Conservation (phyloP, 2,329 filamentous ascomycete species). For the Penicillium expansum region DNA sequence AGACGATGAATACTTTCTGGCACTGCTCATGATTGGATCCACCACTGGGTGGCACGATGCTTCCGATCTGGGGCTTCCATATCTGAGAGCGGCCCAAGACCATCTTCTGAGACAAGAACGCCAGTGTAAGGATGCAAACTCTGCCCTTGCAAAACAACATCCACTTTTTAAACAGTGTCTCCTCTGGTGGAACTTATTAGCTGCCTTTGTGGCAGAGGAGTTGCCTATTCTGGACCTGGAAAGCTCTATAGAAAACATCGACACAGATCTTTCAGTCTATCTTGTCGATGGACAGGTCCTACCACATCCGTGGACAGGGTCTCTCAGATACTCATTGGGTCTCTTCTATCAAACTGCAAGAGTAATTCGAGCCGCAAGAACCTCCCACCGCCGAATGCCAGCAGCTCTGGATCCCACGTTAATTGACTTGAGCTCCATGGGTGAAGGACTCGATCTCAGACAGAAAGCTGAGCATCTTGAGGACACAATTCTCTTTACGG, state of each 20-base stretch:
- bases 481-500: slow-evolving; percentile 20
- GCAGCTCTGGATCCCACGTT: slow-evolving; percentile 10
- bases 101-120: slow-evolving; percentile 18
- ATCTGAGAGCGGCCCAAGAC: slow-evolving; percentile 23
- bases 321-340: slow-evolving; percentile 18
- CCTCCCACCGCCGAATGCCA: slow-evolving; percentile 13
- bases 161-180: slow-evolving; percentile 24
- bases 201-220: slow-evolving; percentile 23
- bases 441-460: slow-evolving; percentile 20
- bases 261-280: slow-evolving; percentile 20
- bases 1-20: slow-evolving; percentile 24
- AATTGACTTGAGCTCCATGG: slow-evolving; percentile 19
- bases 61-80: slow-evolving; percentile 19
- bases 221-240: slow-evolving; percentile 19
- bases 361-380: slow-evolving; percentile 17
- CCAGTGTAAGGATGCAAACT: slow-evolving; percentile 16
- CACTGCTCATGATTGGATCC: slow-evolving; percentile 23
- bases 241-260: slow-evolving; percentile 12
- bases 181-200: slow-evolving; percentile 24
- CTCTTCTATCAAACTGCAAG: slow-evolving; percentile 21
- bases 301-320: slow-evolving; percentile 24
- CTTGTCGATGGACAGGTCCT: slow-evolving; percentile 22
- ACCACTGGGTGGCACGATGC: slow-evolving; percentile 24
- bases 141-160: slow-evolving; percentile 21
- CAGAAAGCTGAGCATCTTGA: slow-evolving; percentile 20